Evolutionary conservation across 1,139 yeast genomes (phyloP).

Genomic region (Cylindricascospora bacillispora): DNA sequence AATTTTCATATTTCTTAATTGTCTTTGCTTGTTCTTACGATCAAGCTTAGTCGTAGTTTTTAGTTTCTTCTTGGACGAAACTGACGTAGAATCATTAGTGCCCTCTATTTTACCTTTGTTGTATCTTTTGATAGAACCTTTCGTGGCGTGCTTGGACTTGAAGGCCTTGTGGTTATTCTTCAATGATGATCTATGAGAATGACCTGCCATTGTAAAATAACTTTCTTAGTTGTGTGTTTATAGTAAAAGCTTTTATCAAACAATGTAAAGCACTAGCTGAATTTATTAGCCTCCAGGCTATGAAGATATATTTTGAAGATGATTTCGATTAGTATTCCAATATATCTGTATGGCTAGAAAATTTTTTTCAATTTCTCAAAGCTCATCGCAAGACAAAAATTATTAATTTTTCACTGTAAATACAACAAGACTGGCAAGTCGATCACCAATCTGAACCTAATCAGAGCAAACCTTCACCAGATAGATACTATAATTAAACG

Average conservation of each 20-base stretch:
- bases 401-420: too few relatives aligned
- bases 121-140: conserved; percentile 69
- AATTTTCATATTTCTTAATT: conserved; percentile 63
- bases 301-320: too few relatives aligned
- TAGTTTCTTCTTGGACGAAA: conserved; percentile 25
- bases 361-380: too few relatives aligned
- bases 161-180: conserved; percentile 81
- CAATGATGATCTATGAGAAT: conserved; percentile 69
- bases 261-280: too few relatives aligned
- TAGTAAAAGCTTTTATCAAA: not conserved
- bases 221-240: not conserved
- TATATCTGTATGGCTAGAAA: not conserved
- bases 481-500: too few relatives aligned
- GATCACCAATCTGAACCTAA: too few relatives aligned
- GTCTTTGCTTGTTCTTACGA: conserved; percentile 69
- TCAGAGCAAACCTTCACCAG: too few relatives aligned
- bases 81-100: conserved; percentile 25
- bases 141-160: conserved; percentile 85
- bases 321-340: too few relatives aligned
- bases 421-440: too few relatives aligned
- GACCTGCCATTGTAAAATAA: conserved; percentile 47
- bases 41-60: conserved; percentile 50
- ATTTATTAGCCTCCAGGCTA: too few relatives aligned
- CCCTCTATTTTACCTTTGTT: conserved; percentile 85
- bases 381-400: not conserved